Base-by-base conservation (phyloP, 441 rosid species). In the Theobroma grandiflorum region DNA sequence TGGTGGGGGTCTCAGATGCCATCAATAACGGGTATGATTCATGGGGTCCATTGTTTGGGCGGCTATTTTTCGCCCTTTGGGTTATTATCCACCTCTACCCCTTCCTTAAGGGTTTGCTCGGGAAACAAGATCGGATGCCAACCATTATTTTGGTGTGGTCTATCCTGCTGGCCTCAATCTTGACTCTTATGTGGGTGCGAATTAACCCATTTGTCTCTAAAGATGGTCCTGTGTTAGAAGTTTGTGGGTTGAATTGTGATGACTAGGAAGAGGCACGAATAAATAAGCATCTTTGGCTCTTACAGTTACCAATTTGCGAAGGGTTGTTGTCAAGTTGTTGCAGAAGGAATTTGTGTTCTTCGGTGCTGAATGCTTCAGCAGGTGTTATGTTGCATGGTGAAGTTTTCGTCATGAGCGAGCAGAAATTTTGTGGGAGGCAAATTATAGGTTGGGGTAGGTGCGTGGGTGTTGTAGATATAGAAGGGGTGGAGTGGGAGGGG, bases 11-110 rank as follows among this genome's bases (percentile, higher is more conserved):
- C 61, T 89, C 95, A 0, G 91, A 91, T 64, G 95, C 95, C 52
- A 88, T 91, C 78, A 91, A 89, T 75, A 91, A 91, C 6, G 95
- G 93, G 53, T 91, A 91, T 53, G 92, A 90, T 79, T 89, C 95
- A 8, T 91, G 95, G 95, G 95, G 95, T 7, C 95, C 94, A 0
- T 80, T 91, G 6, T 90, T 91, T 7, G 95, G 95, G 16, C 88
- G 93, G 77, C 86, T 91, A 82, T 86, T 91, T 78, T 91, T 91
- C 64, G 88, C 95, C n/a, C 72, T 90, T 53, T 91, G 95, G 95
- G 95, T 91, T 80, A 91, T 91, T 61, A 62, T 91, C 38, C 95
- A 91, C 73, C 86, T 91, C 3, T 90, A 91, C 78, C 95, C 95
- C 78, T 91, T 91, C 90, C 85, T 91, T 57, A 91, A 91, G 84